Base-by-base conservation (phyloP, 352 stramenopile genomes). In the Phytophthora nicotianae region DNA sequence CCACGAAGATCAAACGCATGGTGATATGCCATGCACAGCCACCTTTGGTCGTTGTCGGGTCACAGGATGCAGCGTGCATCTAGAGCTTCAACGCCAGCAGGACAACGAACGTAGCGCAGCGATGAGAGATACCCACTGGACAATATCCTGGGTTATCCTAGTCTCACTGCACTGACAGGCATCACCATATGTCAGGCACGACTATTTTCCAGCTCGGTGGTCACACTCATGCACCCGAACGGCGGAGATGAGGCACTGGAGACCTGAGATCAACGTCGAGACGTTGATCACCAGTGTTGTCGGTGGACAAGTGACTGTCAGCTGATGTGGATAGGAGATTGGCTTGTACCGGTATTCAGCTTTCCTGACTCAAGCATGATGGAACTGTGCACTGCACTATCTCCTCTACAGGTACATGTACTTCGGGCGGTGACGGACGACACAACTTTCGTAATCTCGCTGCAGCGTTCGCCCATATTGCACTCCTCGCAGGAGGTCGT, bases 21-120 rank as follows among this genome's bases (percentile, higher is more conserved):
- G 13, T 19, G 57, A 70, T 70, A 29, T 59, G 62, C 42, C 26
- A 3, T 49, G 62, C 62, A 70, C 62, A 38, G 55, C 29, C 62
- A 65, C 48, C 17, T 42, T 26, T n/a, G 41, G 32, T 45, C 40
- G 29, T 64, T 40, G 49, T 60, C 35, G 41, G 41, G 55, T 49
- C 62, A 70, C 24, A 38, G 33, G 61, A 65, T 70, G 38, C 24
- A n/a, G 38, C 24, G 27, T 58, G 61, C 53, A 64, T 42, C 32
- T 21, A 8, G 32, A 17, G 11, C 32, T 38, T 16, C 32, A 38
- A 41, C 53, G 42, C 19, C 45, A 41, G 33, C 20, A 48, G 40
- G 10, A 53, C 24, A 7, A 3, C 24, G n/a, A n/a, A 47, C 19
- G 20, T 19, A 47, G 11, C 24, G 23, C 29, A 40, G 41, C 32